These are phyloP conservation scores for Claviceps spartinae DNA, from an alignment of 2,329 filamentous ascomycete species.

Conservation along the genomic window DNA sequence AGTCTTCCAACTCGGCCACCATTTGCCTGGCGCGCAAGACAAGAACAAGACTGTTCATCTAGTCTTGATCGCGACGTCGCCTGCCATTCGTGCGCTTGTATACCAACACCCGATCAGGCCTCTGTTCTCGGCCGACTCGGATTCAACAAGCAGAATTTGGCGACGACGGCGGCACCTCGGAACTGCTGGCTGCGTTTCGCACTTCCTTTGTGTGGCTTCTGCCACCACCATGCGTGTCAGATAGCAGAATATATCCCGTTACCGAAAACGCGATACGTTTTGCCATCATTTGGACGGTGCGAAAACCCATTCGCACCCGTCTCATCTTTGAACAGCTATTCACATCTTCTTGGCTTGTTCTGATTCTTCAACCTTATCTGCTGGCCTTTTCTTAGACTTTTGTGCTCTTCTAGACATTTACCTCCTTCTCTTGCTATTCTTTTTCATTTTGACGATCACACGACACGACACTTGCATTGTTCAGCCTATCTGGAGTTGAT, in stretches of 20 bases:
- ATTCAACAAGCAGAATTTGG: slow-evolving; percentile 1
- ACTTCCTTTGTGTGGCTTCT: background rate
- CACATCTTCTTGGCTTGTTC: slow-evolving; percentile 3
- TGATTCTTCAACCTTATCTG: slow-evolving; percentile 13
- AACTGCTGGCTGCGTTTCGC: slow-evolving; percentile 2
- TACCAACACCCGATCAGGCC: background rate
- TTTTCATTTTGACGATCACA: slow-evolving; percentile 9
- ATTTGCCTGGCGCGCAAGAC: background rate
- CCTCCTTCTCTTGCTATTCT: slow-evolving; percentile 10
- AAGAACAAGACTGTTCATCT: background rate
- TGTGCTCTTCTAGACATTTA: slow-evolving; percentile 24
- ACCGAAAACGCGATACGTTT: slow-evolving; percentile 2
- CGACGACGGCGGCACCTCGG: slow-evolving; percentile 4
- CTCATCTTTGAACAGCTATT: background rate
- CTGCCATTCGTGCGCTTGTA: background rate
- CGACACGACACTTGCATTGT: slow-evolving; percentile 9
- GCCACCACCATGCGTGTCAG: slow-evolving; percentile 10
- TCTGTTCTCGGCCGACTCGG: slow-evolving; percentile 1
- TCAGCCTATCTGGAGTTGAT: slow-evolving; percentile 10
- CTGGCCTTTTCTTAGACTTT: slow-evolving; percentile 24
- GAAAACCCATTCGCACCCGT: slow-evolving; percentile 10
- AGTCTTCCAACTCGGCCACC: background rate
- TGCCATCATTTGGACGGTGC: slow-evolving; percentile 9
- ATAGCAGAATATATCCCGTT: slow-evolving; percentile 8
- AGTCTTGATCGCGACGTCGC: background rate